These are phyloP conservation scores for Ulvella scutata DNA, from an alignment of 139 green algal genomes.

Conservation along the genomic window DNA sequence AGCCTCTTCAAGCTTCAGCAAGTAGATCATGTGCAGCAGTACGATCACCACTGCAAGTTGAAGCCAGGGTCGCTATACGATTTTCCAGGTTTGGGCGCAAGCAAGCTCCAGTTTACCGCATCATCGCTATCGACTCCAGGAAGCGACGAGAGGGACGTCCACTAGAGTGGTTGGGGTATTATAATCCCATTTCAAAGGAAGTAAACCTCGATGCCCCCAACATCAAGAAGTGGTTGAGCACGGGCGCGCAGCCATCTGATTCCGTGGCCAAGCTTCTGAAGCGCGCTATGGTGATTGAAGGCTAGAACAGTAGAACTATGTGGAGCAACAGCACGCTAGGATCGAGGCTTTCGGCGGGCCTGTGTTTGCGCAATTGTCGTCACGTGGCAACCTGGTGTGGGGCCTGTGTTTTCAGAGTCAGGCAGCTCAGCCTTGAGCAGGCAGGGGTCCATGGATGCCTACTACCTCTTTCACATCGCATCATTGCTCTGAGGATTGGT, in stretches of 20 bases:
- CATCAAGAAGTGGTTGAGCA: slow-evolving; percentile 86
- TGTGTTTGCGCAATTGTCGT: too few species aligned
- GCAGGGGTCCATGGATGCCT: too few species aligned
- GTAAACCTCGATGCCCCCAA: slow-evolving; percentile 80
- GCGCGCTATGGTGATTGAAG: slow-evolving; percentile 29
- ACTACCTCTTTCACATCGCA: too few species aligned
- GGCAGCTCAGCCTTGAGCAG: too few species aligned
- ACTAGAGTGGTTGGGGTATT: slow-evolving; percentile 75
- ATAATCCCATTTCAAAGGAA: slow-evolving; percentile 76
- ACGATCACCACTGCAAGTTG: slow-evolving; percentile 28
- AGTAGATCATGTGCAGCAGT: background rate
- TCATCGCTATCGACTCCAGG: slow-evolving; percentile 80
- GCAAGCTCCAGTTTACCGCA: slow-evolving; percentile 69
- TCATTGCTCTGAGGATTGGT: too few species aligned
- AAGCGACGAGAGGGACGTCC: slow-evolving; percentile 62
- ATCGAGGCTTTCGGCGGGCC: too few species aligned
- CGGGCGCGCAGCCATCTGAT: slow-evolving; percentile 71
- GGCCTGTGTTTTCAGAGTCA: too few species aligned
- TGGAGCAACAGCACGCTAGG: too few species aligned
- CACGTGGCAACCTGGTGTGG: too few species aligned
- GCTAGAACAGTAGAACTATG: too few species aligned
- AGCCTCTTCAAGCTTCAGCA: background rate
- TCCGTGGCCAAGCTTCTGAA: slow-evolving; percentile 72
- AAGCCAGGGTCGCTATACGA: slow-evolving; percentile 61
- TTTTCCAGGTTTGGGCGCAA: slow-evolving; percentile 81